Percentiles rank a stretch among this genome's conserved stretches.
phyloP scores from a whole-genome alignment of 2,329 filamentous ascomycete genomes.

The Colletotrichum cereale region DNA sequence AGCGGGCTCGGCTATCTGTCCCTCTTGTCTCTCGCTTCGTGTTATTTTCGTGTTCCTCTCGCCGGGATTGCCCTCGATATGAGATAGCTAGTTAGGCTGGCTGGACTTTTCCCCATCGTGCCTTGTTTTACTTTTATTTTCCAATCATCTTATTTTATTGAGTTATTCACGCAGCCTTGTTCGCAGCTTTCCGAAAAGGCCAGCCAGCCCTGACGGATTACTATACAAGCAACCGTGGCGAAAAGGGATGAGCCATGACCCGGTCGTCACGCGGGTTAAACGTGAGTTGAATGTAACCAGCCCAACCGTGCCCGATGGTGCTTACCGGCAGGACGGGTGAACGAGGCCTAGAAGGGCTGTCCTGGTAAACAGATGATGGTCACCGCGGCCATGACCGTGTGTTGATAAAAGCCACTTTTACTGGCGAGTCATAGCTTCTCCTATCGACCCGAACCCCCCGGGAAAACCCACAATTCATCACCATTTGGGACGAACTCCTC shows the following conservation, averaged over 20 bases:
- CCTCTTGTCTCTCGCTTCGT: constrained; percentile 1
- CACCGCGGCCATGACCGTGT: neutral
- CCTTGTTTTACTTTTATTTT: neutral
- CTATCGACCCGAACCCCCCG: constrained; percentile 7
- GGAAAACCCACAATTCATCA: neutral
- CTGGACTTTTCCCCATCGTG: neutral
- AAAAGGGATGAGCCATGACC: neutral
- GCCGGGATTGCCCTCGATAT: neutral
- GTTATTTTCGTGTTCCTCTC: neutral
- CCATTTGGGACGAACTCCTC: constrained; percentile 12
- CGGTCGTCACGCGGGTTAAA: neutral
- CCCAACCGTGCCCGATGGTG: neutral
- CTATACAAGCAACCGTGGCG: no score
- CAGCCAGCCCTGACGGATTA: neutral
- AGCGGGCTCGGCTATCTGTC: neutral
- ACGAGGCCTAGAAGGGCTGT: neutral
- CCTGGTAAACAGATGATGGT: neutral
- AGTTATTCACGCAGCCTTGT: neutral
- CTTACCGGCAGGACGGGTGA: constrained; percentile 10
- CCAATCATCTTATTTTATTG: neutral
- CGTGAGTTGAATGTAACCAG: neutral
- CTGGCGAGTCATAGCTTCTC: neutral
- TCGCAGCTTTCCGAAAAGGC: neutral
- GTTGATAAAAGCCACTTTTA: neutral
- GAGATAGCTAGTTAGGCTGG: neutral